Conservation (phyloP, 2,329 filamentous ascomycete species). For the Reticulascus tulasneorum region DNA sequence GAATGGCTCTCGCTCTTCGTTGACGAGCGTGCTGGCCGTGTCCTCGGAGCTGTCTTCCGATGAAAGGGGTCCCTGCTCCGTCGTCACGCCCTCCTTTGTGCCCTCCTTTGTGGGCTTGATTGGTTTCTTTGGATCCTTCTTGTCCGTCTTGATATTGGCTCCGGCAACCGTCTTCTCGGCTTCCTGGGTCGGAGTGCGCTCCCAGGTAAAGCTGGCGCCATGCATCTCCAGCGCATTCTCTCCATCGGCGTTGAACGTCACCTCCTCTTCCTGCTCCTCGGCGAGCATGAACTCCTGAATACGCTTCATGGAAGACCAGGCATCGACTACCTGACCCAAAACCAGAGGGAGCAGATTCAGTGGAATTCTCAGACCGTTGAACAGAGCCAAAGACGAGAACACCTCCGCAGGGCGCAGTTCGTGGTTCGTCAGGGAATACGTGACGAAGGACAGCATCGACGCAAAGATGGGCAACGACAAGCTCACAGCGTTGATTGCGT, state of each 20-base stretch:
- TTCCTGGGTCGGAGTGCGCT: conserved; percentile 58
- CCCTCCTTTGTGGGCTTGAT: conserved; percentile 27
- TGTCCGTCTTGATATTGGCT: conserved; percentile 41
- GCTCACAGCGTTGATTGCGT: conserved; percentile 78
- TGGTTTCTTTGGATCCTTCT: conserved; percentile 32
- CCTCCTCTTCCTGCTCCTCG: conserved; percentile 77
- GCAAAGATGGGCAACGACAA: conserved; percentile 89
- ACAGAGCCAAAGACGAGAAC: conserved; percentile 90
- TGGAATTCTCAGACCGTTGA: conserved; percentile 87
- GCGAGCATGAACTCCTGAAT: conserved; percentile 85
- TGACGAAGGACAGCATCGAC: conserved; percentile 93
- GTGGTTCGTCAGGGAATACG: conserved; percentile 65
- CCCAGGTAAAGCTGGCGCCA: conserved; percentile 83
- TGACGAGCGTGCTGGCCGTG: conserved; percentile 51
- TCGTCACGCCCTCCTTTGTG: conserved; percentile 24
- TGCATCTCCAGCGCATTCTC: conserved; percentile 69
- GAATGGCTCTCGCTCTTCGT: conserved; percentile 66
- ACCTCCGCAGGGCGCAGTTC: conserved; percentile 69
- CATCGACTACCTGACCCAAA: conserved; percentile 85
- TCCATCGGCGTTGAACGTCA: conserved; percentile 49
- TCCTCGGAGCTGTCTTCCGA: conserved; percentile 43
- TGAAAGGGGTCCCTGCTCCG: conserved; percentile 29
- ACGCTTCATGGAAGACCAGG: conserved; percentile 76
- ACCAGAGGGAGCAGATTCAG: conserved; percentile 86
- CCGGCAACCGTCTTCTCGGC: conserved; percentile 38